Percentiles rank a stretch among this genome's conserved stretches.
Conservation (phyloP, 371 early-diverging fungal genomes). For the Thermomucor indicae-seudaticae region DNA sequence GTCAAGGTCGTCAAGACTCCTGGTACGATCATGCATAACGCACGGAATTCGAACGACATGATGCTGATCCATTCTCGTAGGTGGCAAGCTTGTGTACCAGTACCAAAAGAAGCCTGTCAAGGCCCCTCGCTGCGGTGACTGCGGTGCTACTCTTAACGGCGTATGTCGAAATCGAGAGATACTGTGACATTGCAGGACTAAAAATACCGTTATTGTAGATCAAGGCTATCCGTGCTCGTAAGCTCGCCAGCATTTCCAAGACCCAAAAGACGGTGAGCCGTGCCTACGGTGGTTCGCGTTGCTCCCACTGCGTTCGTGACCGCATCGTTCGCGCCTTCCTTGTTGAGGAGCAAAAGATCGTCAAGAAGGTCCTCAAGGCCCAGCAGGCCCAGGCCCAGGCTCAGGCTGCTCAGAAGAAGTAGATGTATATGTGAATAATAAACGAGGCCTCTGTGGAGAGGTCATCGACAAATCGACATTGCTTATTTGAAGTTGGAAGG, state of each 20-base stretch:
- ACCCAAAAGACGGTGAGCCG: constrained; percentile 92
- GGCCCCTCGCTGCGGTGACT: constrained; percentile 97
- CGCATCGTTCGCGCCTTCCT: constrained; percentile 98
- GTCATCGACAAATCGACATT: too few relatives aligned
- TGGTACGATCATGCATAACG: constrained; percentile 43
- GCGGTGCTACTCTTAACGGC: constrained; percentile 87
- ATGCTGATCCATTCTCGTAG: constrained; percentile 23
- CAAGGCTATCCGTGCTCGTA: constrained; percentile 90
- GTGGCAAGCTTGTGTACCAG: constrained; percentile 89
- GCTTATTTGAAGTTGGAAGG: too few relatives aligned
- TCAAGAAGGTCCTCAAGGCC: constrained; percentile 95
- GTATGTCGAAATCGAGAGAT: constrained; percentile 46
- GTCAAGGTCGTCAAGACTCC: constrained; percentile 96
- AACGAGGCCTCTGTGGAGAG: too few relatives aligned
- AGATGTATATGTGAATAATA: too few relatives aligned
- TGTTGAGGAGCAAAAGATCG: constrained; percentile 99
- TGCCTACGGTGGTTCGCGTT: constrained; percentile 97
- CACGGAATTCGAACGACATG: not conserved
- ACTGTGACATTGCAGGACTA: not conserved
- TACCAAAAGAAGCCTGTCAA: constrained; percentile 92
- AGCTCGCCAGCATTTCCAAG: constrained; percentile 88
- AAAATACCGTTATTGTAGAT: constrained; percentile 48
- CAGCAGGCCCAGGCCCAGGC: too few relatives aligned
- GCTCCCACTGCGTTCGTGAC: constrained; percentile 89
- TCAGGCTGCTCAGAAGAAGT: constrained; percentile 24